Evolutionary conservation across 768 basidiomycete genomes (phyloP).

Genomic region (Podaxis sp.): DNA sequence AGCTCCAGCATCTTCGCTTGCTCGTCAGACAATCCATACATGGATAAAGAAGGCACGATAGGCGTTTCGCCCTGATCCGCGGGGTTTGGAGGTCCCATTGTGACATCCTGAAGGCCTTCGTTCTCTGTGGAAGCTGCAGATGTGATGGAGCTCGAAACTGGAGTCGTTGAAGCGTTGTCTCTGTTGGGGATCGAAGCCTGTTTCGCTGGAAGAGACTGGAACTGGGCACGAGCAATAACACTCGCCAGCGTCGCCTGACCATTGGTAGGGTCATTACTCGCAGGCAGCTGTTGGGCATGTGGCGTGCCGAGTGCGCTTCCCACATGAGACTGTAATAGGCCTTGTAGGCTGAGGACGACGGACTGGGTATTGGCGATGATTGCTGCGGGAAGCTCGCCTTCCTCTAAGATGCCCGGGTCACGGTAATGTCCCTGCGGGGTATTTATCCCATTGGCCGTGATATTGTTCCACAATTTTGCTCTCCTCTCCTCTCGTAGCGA

Average conservation of each 20-base stretch:
- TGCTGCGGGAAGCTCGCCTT: constrained; percentile 56
- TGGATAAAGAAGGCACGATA: constrained; percentile 46
- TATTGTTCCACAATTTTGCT: constrained; percentile 57
- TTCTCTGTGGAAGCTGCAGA: constrained; percentile 17
- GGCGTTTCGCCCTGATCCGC: constrained; percentile 13
- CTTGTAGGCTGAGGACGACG: constrained; percentile 53
- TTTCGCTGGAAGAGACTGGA: constrained; percentile 36
- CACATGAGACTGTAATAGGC: constrained; percentile 56
- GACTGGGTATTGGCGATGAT: constrained; percentile 50
- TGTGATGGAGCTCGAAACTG: constrained; percentile 12
- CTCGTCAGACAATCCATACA: constrained; percentile 72
- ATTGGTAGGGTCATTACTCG: constrained; percentile 42
- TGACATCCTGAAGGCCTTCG: constrained; percentile 19
- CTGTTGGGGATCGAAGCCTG: constrained; percentile 16
- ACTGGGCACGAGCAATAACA: constrained; percentile 69
- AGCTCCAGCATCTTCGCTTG: constrained; percentile 68
- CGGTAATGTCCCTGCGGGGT: constrained; percentile 21
- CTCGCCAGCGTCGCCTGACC: constrained; percentile 71
- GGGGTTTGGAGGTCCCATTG: constrained; percentile 3
- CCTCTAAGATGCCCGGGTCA: constrained; percentile 42
- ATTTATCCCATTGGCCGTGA: constrained; percentile 27
- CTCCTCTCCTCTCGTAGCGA: constrained; percentile 57
- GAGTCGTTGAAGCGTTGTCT: constrained; percentile 13
- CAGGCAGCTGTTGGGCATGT: constrained; percentile 25
- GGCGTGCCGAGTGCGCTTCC: constrained; percentile 50